Evolutionary conservation across 2,329 filamentous ascomycete species (phyloP).

Genomic region (Paraconiothyrium brasiliense): DNA sequence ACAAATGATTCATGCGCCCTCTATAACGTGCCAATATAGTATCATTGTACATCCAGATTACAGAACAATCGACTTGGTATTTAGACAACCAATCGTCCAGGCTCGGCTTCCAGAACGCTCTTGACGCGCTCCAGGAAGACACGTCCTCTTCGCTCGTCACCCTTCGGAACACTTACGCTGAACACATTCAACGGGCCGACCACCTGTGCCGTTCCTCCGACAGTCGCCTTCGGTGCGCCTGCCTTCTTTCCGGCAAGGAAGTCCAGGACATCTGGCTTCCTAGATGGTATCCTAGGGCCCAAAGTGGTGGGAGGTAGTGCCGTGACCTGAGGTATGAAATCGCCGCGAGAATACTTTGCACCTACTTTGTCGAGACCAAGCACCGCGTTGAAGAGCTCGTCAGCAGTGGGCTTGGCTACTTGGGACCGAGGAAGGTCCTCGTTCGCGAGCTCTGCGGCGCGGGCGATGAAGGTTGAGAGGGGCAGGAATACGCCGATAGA

Average conservation of each 20-base stretch:
- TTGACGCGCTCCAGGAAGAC: conserved; percentile 89
- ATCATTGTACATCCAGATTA: conserved; percentile 19
- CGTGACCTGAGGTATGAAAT: conserved; percentile 77
- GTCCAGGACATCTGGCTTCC: conserved; percentile 81
- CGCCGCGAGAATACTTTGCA: conserved; percentile 61
- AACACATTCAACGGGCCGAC: conserved; percentile 76
- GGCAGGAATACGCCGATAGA: conserved; percentile 83
- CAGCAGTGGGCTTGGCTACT: conserved; percentile 71
- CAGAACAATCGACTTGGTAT: conserved; percentile 13
- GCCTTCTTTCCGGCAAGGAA: conserved; percentile 63
- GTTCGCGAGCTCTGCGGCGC: conserved; percentile 88
- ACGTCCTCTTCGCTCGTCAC: conserved; percentile 82
- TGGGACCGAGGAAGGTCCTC: conserved; percentile 78
- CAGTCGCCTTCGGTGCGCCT: conserved; percentile 35
- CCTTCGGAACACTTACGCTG: conserved; percentile 78
- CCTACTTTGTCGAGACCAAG: conserved; percentile 72
- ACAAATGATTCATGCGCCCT: conserved; percentile 2
- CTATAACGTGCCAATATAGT: conserved; percentile 9
- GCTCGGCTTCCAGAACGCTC: conserved; percentile 67
- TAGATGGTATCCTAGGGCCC: conserved; percentile 48
- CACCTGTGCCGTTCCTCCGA: conserved; percentile 41
- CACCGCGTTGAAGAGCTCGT: conserved; percentile 90
- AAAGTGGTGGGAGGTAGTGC: conserved; percentile 46
- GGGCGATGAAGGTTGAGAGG: conserved; percentile 84
- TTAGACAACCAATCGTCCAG: conserved; percentile 50